Conservation (phyloP, 768 basidiomycete genomes). For the Hygrocybe coccinea region DNA sequence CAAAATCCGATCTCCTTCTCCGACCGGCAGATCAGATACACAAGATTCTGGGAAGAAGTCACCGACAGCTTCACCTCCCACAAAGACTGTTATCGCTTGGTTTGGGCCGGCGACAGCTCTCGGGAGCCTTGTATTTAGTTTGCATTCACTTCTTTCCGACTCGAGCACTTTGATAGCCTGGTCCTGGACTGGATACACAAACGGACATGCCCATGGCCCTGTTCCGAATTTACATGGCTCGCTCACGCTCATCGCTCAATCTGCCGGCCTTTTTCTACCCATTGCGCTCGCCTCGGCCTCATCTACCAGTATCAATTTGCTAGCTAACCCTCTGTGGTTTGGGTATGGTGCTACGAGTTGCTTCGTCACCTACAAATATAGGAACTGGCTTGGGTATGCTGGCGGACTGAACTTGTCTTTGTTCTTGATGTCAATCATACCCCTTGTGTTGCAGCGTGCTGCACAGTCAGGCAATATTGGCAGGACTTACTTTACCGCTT, state of each 20-base stretch:
- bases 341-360: conserved; percentile 47
- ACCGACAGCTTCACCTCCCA: neutral
- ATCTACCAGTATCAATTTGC: conserved; percentile 32
- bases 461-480: conserved; percentile 40
- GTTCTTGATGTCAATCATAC: conserved; percentile 62
- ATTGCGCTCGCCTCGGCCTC: conserved; percentile 24
- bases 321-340: conserved; percentile 51
- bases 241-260: conserved; percentile 60
- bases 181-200: conserved; percentile 85
- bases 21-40: conserved; percentile 10
- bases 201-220: conserved; percentile 59
- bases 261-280: conserved; percentile 48
- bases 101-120: conserved; percentile 48
- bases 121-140: conserved; percentile 62
- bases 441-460: conserved; percentile 47
- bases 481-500: conserved; percentile 50
- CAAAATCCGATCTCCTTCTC: conserved; percentile 36
- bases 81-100: conserved; percentile 18
- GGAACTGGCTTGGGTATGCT: conserved; percentile 65
- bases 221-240: conserved; percentile 67
- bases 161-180: conserved; percentile 75
- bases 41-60: neutral
- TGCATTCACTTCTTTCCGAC: conserved; percentile 72
- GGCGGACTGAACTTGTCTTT: conserved; percentile 60
- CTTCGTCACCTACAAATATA: conserved; percentile 52